These are phyloP conservation scores for Colletotrichum camelliae DNA, from an alignment of 2,329 filamentous ascomycete genomes.

Conservation along the genomic window DNA sequence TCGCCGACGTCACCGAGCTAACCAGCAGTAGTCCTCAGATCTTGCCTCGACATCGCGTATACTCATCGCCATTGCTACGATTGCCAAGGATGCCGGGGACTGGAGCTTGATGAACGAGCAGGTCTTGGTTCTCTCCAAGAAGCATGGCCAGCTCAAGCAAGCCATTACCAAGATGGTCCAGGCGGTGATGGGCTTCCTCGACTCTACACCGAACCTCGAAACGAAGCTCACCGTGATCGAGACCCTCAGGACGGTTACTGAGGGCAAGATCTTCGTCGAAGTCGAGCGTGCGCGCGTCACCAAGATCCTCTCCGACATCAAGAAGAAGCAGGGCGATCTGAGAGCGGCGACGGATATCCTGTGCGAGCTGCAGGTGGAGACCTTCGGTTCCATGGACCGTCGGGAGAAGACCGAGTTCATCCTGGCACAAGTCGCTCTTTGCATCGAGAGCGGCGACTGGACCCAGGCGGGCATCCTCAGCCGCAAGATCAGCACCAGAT, in stretches of 20 bases:
- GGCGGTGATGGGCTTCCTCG: slow-evolving; percentile 89
- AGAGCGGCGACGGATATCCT: slow-evolving; percentile 90
- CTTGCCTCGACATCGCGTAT: slow-evolving; percentile 92
- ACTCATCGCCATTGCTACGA: slow-evolving; percentile 85
- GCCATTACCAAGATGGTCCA: slow-evolving; percentile 99
- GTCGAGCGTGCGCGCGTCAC: slow-evolving; percentile 96
- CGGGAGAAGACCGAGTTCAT: slow-evolving; percentile 99
- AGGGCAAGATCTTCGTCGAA: slow-evolving; percentile 99
- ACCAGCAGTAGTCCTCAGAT: slow-evolving; percentile 76
- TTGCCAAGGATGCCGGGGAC: slow-evolving; percentile 91
- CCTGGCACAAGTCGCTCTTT: slow-evolving; percentile 89
- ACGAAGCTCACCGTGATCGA: slow-evolving; percentile 94
- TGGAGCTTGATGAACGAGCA: slow-evolving; percentile 98
- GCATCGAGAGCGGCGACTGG: slow-evolving; percentile 96
- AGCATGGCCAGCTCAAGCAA: slow-evolving; percentile 99
- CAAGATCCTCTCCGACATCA: slow-evolving; percentile 94
- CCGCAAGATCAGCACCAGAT: slow-evolving; percentile 96
- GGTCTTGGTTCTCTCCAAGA: slow-evolving; percentile 94
- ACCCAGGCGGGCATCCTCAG: slow-evolving; percentile 92
- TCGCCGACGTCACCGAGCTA: slow-evolving; percentile 28
- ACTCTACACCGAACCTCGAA: slow-evolving; percentile 82
- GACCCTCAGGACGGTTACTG: slow-evolving; percentile 92
- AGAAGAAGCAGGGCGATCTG: slow-evolving; percentile 92
- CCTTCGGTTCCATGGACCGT: slow-evolving; percentile 96
- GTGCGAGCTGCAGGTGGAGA: slow-evolving; percentile 98